phyloP scores from a whole-genome alignment of 2,329 filamentous ascomycete species.

The Simplicillium aogashimaense region DNA sequence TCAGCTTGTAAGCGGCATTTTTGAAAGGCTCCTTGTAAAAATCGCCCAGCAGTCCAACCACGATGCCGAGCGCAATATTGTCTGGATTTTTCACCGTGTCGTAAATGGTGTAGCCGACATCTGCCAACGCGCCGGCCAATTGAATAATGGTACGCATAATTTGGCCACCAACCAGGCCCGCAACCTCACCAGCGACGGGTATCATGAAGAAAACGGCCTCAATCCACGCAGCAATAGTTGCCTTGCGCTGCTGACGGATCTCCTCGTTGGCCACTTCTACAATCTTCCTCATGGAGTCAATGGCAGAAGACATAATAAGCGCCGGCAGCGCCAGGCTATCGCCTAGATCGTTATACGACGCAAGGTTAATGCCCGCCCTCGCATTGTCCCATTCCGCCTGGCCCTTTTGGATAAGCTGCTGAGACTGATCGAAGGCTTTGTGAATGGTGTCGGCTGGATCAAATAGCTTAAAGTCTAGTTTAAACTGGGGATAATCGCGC shows the following conservation, averaged over 20 bases:
- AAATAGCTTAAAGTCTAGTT: too few species aligned
- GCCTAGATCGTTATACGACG: background rate
- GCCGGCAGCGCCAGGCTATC: constrained; percentile 1
- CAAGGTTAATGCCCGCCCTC: background rate
- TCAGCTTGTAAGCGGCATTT: too few species aligned
- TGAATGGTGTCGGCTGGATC: too few species aligned
- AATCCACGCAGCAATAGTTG: constrained; percentile 3
- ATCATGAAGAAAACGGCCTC: constrained; percentile 3
- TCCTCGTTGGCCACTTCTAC: constrained; percentile 30
- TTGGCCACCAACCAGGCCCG: background rate
- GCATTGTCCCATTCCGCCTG: constrained; percentile 1
- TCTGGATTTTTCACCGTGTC: constrained; percentile 1
- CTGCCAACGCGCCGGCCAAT: constrained; percentile 1
- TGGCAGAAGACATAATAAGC: constrained; percentile 3
- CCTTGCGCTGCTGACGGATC: constrained; percentile 43
- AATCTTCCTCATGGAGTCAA: constrained; percentile 2
- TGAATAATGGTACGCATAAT: constrained; percentile 3
- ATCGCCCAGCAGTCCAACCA: too few species aligned
- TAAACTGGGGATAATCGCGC: too few species aligned
- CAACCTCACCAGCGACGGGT: constrained; percentile 4
- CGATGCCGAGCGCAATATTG: background rate
- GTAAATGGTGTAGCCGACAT: constrained; percentile 4
- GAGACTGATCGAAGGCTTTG: too few species aligned
- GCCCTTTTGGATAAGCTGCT: too few species aligned
- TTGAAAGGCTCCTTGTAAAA: too few species aligned